A percentile compares a stretch with the other conserved stretches of the same genome.
Conservation (phyloP, 1,284 basidiomycete species). For the Pseudozyma pruni region DNA sequence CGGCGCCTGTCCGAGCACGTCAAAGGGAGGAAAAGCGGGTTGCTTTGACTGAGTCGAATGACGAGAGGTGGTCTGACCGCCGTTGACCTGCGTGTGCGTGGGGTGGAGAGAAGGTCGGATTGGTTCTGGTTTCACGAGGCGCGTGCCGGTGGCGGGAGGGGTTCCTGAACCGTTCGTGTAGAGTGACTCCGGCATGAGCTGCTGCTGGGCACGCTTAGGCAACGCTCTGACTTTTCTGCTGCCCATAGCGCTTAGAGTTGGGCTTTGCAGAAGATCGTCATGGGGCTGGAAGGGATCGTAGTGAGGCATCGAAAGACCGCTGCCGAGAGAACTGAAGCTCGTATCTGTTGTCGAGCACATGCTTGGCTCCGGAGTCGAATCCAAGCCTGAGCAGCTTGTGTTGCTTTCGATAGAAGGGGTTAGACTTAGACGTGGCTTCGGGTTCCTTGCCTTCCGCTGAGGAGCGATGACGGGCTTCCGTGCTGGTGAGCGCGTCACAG, state of each 20-base stretch:
- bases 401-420: conserved; percentile 14
- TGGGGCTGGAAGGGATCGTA: conserved; percentile 17
- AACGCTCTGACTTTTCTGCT: conserved; percentile 28
- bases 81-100: conserved; percentile 1
- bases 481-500: conserved; percentile 21
- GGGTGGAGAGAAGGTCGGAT: neutral
- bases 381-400: neutral
- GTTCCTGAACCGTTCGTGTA: neutral
- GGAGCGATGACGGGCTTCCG: conserved; percentile 8
- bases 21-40: conserved; percentile 11
- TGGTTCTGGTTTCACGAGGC: conserved; percentile 6
- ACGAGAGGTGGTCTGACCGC: conserved; percentile 12
- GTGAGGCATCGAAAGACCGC: conserved; percentile 19
- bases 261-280: conserved; percentile 12
- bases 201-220: conserved; percentile 22
- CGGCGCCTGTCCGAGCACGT: conserved; percentile 22
- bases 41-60: neutral
- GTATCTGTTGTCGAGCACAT: conserved; percentile 38
- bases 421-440: conserved; percentile 18
- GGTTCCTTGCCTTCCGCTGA: conserved; percentile 9
- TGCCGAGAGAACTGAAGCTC: conserved; percentile 19
- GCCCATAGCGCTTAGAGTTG: conserved; percentile 16
- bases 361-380: conserved; percentile 38
- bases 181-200: neutral
- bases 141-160: conserved; percentile 5